Conservation (phyloP, 768 basidiomycete genomes). For the Macrolepiota dolichaula region DNA sequence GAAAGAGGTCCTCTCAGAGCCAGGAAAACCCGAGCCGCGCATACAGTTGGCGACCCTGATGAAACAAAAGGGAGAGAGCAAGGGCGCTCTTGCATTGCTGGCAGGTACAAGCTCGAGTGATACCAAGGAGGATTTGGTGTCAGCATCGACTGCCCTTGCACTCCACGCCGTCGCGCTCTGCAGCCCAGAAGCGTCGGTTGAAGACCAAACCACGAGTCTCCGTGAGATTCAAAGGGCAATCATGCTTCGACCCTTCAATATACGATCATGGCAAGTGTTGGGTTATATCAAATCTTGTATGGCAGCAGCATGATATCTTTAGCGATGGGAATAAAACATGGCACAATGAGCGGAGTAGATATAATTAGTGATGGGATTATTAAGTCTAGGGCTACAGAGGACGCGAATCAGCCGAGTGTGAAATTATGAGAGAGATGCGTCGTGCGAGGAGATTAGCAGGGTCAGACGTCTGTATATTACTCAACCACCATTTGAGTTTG, state of each 20-base stretch:
- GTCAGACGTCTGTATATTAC: slow-evolving; percentile 34
- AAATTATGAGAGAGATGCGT: slow-evolving; percentile 47
- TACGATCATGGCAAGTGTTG: slow-evolving; percentile 55
- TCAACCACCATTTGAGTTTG: slow-evolving; percentile 65
- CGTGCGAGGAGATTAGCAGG: slow-evolving; percentile 38
- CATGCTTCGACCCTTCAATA: slow-evolving; percentile 54
- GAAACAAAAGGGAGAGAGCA: slow-evolving; percentile 42
- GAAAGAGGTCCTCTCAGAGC: slow-evolving; percentile 54
- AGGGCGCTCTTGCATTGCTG: slow-evolving; percentile 46
- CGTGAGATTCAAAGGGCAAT: slow-evolving; percentile 59
- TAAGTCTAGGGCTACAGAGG: slow-evolving; percentile 8
- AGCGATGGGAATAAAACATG: not conserved
- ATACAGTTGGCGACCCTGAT: slow-evolving; percentile 53
- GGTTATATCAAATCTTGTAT: slow-evolving; percentile 43
- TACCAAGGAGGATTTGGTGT: slow-evolving; percentile 28
- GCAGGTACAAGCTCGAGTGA: slow-evolving; percentile 17
- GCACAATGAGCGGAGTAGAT: not conserved
- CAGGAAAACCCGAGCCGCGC: slow-evolving; percentile 44
- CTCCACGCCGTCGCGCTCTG: slow-evolving; percentile 47
- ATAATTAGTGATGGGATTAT: slow-evolving; percentile 10
- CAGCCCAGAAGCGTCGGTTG: slow-evolving; percentile 16
- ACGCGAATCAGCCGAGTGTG: not conserved
- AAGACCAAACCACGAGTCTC: slow-evolving; percentile 26
- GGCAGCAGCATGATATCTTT: not conserved
- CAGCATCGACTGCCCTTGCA: slow-evolving; percentile 38